Base-by-base conservation (phyloP, 1,284 basidiomycete species). In the Leccinum pachyderme region DNA sequence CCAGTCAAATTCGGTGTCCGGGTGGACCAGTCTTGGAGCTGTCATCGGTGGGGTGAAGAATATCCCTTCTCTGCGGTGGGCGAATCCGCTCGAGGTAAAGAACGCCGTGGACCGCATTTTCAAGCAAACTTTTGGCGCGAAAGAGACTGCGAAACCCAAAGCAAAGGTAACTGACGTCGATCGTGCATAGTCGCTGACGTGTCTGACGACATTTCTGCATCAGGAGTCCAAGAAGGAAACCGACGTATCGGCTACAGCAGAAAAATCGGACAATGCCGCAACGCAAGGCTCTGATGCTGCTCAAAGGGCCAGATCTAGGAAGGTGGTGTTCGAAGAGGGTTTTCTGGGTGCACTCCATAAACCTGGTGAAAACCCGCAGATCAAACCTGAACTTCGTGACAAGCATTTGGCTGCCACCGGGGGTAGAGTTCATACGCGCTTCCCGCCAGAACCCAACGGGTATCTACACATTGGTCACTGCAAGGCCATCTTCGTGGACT, bases 391-490 rank as follows among this genome's bases (percentile, higher is more conserved):
- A 56, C 83, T 98, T 56, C 89, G 89, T 54, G 86, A 93, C 58
- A 77, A 85, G 61, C 97, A 99, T 70, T 77, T 99, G 46, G 80
- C 81, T 15, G 81, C 81, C 15, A 98, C 97, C 0, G 83, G 84
- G 27, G 93, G 94, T 12, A 76, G 83, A 57, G 95, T 99, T 5
- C 89, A 90, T 77, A 99, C 97, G 7, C 93, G 97, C 37, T 99
- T 99, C 77, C 97, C 97, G 24, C 97, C 97, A 4, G 97, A 99
- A 75, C 97, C 97, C 2, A 99, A 99, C 70, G 96, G 96, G 5
- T 98, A 84, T 76, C 79, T 98, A 48, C 95, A 98, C 72, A 94
- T 98, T 57, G 95, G 95, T 4, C 97, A 99, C 69, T 97, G 95
- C 52, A 99, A 99, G 72, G 96, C 97, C 7, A 98, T 99, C 66